phyloP scores from a whole-genome alignment of 257 asterid genomes.

The Leptodermis oblonga region DNA sequence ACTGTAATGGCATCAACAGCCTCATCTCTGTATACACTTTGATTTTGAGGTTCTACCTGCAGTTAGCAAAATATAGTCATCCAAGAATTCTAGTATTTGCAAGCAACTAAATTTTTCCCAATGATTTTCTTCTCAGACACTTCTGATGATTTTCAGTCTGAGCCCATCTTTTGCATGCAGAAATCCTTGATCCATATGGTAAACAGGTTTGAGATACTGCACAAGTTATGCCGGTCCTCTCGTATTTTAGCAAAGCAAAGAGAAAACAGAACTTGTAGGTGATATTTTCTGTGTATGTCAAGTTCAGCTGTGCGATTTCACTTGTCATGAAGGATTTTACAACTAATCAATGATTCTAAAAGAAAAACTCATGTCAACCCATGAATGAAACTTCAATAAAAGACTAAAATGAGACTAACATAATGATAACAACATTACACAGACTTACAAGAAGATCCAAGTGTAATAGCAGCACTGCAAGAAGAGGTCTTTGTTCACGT shows the following conservation, averaged over 20 bases:
- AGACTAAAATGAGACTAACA: background rate
- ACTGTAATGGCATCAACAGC: slow-evolving; percentile 58
- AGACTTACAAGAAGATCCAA: slow-evolving; percentile 61
- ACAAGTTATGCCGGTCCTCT: background rate
- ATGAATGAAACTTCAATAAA: background rate
- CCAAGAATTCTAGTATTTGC: background rate
- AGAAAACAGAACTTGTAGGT: background rate
- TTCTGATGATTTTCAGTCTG: background rate
- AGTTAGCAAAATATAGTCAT: slow-evolving; percentile 17
- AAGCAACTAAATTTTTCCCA: background rate
- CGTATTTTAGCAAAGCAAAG: background rate
- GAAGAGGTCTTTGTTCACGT: slow-evolving; percentile 45
- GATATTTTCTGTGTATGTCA: background rate
- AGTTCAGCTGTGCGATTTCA: background rate
- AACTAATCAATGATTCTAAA: background rate
- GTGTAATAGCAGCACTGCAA: slow-evolving; percentile 58
- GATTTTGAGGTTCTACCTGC: slow-evolving; percentile 45
- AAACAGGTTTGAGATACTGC: background rate
- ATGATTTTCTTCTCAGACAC: background rate
- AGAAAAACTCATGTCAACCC: background rate
- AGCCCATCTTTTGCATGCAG: too few species aligned
- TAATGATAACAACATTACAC: background rate
- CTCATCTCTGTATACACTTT: slow-evolving; percentile 40
- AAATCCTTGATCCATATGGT: background rate
- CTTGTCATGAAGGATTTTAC: background rate